Evolutionary conservation across 192 early-diverging fungal species (phyloP).

Genomic region (Geranomyces variabilis): DNA sequence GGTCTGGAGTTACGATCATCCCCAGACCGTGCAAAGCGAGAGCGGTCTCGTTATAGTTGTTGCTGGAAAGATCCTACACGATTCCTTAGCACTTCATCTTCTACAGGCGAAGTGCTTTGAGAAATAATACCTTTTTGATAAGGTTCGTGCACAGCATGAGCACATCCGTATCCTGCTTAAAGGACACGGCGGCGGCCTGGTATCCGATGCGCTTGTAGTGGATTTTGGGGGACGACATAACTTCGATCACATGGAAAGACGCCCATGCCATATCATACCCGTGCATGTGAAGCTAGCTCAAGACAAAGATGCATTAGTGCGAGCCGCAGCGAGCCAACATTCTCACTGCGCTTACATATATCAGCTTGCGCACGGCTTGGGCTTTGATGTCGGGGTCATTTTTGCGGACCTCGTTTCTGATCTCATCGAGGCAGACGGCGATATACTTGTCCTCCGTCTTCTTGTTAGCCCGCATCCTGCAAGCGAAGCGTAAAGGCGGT

Average conservation of each 20-base stretch:
- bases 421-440: conserved; percentile 82
- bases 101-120: no score
- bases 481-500: no score
- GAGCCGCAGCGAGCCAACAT: neutral
- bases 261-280: conserved; percentile 99
- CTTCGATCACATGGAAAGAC: conserved; percentile 93
- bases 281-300: conserved; percentile 86
- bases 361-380: conserved; percentile 84
- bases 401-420: conserved; percentile 79
- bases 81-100: neutral
- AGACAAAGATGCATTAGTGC: neutral
- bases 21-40: conserved; percentile 92
- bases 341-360: conserved; percentile 57
- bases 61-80: conserved; percentile 80
- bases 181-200: conserved; percentile 85
- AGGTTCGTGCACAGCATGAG: conserved; percentile 96
- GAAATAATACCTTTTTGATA: conserved; percentile 90
- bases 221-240: conserved; percentile 90
- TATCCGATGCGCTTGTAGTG: conserved; percentile 90
- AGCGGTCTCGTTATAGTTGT: conserved; percentile 79
- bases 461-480: conserved; percentile 75
- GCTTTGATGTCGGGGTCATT: conserved; percentile 89
- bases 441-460: conserved; percentile 80
- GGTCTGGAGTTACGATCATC: conserved; percentile 88
- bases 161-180: conserved; percentile 92